A percentile compares a stretch with the other conserved stretches of the same genome.
These are phyloP conservation scores for Malassezia vespertilionis DNA, from an alignment of 1,284 basidiomycete genomes.

Conservation along the genomic window DNA sequence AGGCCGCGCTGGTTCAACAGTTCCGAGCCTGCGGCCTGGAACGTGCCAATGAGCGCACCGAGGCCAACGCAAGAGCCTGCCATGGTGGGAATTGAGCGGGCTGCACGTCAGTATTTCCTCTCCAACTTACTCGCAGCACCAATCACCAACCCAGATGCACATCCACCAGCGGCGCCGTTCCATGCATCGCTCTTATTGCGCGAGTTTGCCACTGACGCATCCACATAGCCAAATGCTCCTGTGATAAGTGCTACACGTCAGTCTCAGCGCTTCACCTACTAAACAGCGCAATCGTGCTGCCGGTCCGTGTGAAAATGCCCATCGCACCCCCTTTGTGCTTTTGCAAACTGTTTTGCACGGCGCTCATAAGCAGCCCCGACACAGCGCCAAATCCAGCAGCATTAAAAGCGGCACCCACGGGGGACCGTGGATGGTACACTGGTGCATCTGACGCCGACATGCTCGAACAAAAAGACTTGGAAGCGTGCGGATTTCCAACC, in stretches of 20 bases:
- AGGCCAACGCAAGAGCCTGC: slow-evolving; percentile 68
- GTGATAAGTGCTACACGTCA: slow-evolving; percentile 66
- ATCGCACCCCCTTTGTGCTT: slow-evolving; percentile 70
- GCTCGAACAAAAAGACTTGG: background rate
- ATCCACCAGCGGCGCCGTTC: slow-evolving; percentile 77
- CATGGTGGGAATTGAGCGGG: slow-evolving; percentile 72
- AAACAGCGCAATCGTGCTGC: slow-evolving; percentile 70
- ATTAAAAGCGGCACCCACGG: slow-evolving; percentile 31
- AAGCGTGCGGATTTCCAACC: too few relatives aligned
- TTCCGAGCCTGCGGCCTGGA: slow-evolving; percentile 63
- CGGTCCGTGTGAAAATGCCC: slow-evolving; percentile 68
- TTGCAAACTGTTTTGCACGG: slow-evolving; percentile 41
- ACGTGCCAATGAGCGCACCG: slow-evolving; percentile 68
- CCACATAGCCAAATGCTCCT: slow-evolving; percentile 70
- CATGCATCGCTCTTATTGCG: slow-evolving; percentile 69
- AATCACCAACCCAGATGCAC: slow-evolving; percentile 81
- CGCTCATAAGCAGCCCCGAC: slow-evolving; percentile 36
- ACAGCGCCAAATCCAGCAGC: slow-evolving; percentile 26
- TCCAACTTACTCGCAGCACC: slow-evolving; percentile 62
- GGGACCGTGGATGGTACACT: slow-evolving; percentile 25
- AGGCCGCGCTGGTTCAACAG: slow-evolving; percentile 13
- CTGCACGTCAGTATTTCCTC: slow-evolving; percentile 40
- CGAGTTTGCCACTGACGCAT: slow-evolving; percentile 68
- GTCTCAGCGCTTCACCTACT: slow-evolving; percentile 34
- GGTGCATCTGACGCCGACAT: slow-evolving; percentile 4